Evolutionary conservation across 371 early-diverging fungal species (phyloP).

Genomic region (Dipsacomyces acuminosporus): DNA sequence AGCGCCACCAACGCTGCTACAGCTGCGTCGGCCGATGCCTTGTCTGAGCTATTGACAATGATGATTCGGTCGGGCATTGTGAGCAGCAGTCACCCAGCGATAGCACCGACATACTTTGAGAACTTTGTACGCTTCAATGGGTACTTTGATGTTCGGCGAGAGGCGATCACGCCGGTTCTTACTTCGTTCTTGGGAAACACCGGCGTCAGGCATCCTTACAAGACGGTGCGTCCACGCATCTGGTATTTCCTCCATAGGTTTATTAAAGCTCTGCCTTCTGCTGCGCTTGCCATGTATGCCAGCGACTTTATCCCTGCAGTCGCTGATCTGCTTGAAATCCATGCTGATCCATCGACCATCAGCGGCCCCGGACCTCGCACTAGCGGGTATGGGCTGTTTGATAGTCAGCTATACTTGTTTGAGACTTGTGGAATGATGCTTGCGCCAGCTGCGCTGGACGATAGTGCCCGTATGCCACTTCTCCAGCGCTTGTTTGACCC

Average conservation of each 20-base stretch:
- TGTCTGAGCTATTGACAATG: conserved; percentile 33
- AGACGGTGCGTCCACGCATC: conserved; percentile 69
- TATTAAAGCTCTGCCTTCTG: conserved; percentile 58
- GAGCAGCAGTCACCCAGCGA: conserved; percentile 35
- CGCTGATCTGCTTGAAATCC: conserved; percentile 64
- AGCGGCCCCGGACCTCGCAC: conserved; percentile 1
- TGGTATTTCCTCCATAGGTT: conserved; percentile 90
- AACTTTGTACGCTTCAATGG: conserved; percentile 45
- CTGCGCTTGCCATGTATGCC: conserved; percentile 27
- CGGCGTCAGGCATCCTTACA: conserved; percentile 72
- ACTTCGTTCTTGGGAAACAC: conserved; percentile 46
- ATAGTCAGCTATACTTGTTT: conserved; percentile 84
- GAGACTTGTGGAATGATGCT: conserved; percentile 88
- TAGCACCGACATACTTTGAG: conserved; percentile 45
- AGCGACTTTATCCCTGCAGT: conserved; percentile 44
- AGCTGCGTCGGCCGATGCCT: conserved; percentile 16
- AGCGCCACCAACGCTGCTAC: neutral
- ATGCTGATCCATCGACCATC: conserved; percentile 55
- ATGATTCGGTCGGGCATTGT: conserved; percentile 44
- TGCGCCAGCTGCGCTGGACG: conserved; percentile 64
- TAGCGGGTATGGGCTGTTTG: conserved; percentile 54
- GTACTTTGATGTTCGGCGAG: conserved; percentile 42
- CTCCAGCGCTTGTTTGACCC: conserved; percentile 72
- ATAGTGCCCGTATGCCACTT: conserved; percentile 68
- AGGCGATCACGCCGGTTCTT: conserved; percentile 41